Base-by-base conservation (phyloP, 305 asterid genomes). In the Plantago coronopus region DNA sequence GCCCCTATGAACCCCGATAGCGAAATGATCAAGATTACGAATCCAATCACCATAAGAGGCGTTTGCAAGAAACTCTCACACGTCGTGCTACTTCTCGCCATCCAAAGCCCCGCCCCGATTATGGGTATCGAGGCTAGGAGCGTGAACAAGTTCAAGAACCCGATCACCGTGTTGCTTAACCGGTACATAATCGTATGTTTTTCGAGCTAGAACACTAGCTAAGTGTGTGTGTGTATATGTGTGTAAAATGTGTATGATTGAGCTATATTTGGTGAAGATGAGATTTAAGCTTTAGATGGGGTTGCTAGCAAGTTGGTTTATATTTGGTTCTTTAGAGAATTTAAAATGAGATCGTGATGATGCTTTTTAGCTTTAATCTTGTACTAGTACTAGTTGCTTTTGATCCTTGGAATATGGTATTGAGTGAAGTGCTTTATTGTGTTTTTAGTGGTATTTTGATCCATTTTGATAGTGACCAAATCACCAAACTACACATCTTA, bases 61-160 rank as follows among this genome's bases (percentile, higher is more conserved):
- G 85, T 87, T 23, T 93, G 99, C 3, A 93, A 91, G 68, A 93
- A 87, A 73, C 83, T 81, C 48, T 93, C 96, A 40, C 99, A 93
- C 3, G 94, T 81, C 0, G 94, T 77, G 71, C 85, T 89, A 76
- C 95, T 93, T 57, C 77, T 67, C 5, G 95, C 85, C 95, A 93
- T 83, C 97, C 97, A 87, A 8, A 93, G 47, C 4, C 99, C 96
- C 0, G 97, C 97, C 4, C 96, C 99, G 61, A 93, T 93, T 19
- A 93, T 89, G 3, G 99, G 97, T 7, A 93, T 87, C 3, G 99
- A 93, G 34, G 96, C 91, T n/a, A 93, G 55, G 10, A 93, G 94
- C 5, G 97, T 89, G 79, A 93, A 70, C 45, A 93, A 89, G 79
- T 93, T 93, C 65, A 93, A 63, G 70, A 93, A 85, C 5, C 99